Evolutionary conservation across 176 grass and related monocot species (phyloP).

Genomic region (Elymus sibiricus): DNA sequence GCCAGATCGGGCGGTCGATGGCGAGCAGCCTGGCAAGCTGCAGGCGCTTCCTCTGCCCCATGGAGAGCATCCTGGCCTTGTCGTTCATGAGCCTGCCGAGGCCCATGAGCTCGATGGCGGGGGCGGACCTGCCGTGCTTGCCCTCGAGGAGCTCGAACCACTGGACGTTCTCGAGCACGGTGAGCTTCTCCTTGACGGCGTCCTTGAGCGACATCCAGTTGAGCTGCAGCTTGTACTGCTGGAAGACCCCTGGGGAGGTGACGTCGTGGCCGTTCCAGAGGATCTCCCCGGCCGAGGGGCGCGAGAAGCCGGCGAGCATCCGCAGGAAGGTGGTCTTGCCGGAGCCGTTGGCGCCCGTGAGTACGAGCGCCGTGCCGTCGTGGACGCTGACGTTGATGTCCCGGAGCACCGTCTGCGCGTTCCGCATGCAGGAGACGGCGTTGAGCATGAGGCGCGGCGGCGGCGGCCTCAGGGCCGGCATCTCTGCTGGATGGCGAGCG

Average conservation of each 20-base stretch:
- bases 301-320: constrained; percentile 88
- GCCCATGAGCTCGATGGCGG: constrained; percentile 84
- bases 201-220: constrained; percentile 93
- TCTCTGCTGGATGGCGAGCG: constrained; percentile 5
- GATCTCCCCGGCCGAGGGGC: constrained; percentile 78
- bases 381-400: constrained; percentile 84
- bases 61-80: constrained; percentile 93
- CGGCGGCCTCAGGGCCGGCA: constrained; percentile 56
- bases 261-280: constrained; percentile 87
- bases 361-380: constrained; percentile 75
- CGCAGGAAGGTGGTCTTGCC: constrained; percentile 90
- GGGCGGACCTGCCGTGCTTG: constrained; percentile 54
- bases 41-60: constrained; percentile 89
- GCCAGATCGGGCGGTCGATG: constrained; percentile 88
- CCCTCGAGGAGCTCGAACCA: constrained; percentile 98
- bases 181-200: constrained; percentile 79
- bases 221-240: constrained; percentile 94
- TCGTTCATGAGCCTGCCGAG: constrained; percentile 87
- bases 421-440: constrained; percentile 92
- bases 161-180: constrained; percentile 90
- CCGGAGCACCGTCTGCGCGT: constrained; percentile 79
- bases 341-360: constrained; percentile 90
- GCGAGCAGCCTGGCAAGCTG: constrained; percentile 78
- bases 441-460: constrained; percentile 70
- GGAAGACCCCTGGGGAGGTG: constrained; percentile 76